These are phyloP conservation scores for Hawksworthiomyces lignivorus DNA, from an alignment of 2,329 filamentous ascomycete genomes.

Conservation along the genomic window DNA sequence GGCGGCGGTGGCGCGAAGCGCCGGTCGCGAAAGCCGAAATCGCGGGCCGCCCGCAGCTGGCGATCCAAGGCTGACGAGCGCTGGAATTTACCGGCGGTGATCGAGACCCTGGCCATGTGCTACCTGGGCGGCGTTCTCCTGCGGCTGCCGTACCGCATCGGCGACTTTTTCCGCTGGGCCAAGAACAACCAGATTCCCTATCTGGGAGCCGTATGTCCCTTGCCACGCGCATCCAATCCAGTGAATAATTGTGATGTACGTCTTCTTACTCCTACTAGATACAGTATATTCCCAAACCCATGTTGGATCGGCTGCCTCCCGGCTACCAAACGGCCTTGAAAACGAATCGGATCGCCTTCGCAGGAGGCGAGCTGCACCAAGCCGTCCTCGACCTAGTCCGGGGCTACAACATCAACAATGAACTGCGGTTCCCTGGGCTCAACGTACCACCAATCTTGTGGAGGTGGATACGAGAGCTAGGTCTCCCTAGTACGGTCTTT, in stretches of 20 bases:
- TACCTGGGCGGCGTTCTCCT: constrained; percentile 73
- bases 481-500: constrained; percentile 57
- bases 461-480: constrained; percentile 61
- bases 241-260: too few species aligned
- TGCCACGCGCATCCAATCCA: background rate
- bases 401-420: constrained; percentile 60
- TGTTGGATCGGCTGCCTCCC: constrained; percentile 56
- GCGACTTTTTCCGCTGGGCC: constrained; percentile 64
- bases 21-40: constrained; percentile 11
- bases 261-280: constrained; percentile 30
- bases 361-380: constrained; percentile 54
- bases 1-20: constrained; percentile 11
- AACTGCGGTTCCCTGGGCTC: constrained; percentile 62
- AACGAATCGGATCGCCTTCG: constrained; percentile 34
- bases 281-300: constrained; percentile 52
- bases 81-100: constrained; percentile 56
- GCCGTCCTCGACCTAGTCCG: constrained; percentile 54
- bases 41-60: constrained; percentile 34
- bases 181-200: constrained; percentile 63
- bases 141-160: constrained; percentile 66
- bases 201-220: constrained; percentile 48
- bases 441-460: constrained; percentile 63
- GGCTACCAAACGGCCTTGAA: constrained; percentile 54
- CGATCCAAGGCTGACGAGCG: constrained; percentile 33
- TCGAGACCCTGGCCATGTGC: constrained; percentile 70